Conservation (phyloP, 129 eudicot species). For the Daucus carota region DH1_v3.0 NC_030385.2:37412501-37413000, state of each 20-base stretch:
- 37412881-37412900: not conserved
- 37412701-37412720: not conserved
- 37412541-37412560: not conserved
- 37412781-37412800: not conserved
- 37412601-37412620: not conserved
- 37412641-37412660: not conserved
- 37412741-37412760: not conserved
- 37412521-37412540: not conserved
- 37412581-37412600: not conserved
- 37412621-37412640: not conserved
- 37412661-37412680: not conserved
- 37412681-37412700: not conserved
- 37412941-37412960: not conserved
- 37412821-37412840: not conserved
- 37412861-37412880: not conserved
- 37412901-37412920: not conserved
- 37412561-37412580: not conserved
- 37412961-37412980: not conserved
- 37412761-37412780: not conserved
- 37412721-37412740: not conserved
- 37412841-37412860: not conserved
- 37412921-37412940: not conserved
- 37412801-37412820: not conserved
- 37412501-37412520: not conserved
- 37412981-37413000: not conserved